These are phyloP conservation scores for Salicornia ramosissima DNA, from an alignment of 148 eudicot species.

Conservation along the genomic window DNA sequence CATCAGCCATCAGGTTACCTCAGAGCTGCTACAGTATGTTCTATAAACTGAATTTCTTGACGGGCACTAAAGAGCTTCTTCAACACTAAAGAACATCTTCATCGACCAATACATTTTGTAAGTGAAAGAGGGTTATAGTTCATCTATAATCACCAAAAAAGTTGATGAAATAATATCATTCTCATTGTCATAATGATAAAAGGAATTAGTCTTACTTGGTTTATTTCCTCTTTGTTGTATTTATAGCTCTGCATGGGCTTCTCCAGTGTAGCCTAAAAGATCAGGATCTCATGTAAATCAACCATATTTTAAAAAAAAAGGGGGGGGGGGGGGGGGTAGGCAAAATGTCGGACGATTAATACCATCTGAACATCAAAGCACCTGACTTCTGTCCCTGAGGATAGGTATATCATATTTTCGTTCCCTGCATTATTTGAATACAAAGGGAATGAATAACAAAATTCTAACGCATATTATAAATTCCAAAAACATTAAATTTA, in stretches of 20 bases:
- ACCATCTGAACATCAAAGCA: constrained; percentile 82
- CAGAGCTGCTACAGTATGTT: background rate
- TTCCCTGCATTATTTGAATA: constrained; percentile 49
- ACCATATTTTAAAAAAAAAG: background rate
- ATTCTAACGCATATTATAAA: background rate
- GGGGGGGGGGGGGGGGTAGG: no score
- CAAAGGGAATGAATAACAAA: background rate
- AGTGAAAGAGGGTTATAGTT: background rate
- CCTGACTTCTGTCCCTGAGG: constrained; percentile 70
- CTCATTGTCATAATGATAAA: no score
- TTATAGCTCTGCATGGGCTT: constrained; percentile 61
- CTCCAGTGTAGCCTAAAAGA: constrained; percentile 50
- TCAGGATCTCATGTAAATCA: constrained; percentile 9
- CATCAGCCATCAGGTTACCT: no score
- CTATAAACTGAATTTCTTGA: background rate
- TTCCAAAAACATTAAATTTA: background rate
- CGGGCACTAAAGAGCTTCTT: background rate
- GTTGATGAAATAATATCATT: no score
- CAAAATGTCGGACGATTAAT: constrained; percentile 18
- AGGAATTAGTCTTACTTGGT: constrained; percentile 51
- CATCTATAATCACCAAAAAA: background rate
- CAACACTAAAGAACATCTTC: background rate
- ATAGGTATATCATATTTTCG: constrained; percentile 69
- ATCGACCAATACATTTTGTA: background rate
- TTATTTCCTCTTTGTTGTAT: constrained; percentile 87